These are phyloP conservation scores for Fusarium siculi DNA, from an alignment of 2,329 filamentous ascomycete genomes.

Conservation along the genomic window DNA sequence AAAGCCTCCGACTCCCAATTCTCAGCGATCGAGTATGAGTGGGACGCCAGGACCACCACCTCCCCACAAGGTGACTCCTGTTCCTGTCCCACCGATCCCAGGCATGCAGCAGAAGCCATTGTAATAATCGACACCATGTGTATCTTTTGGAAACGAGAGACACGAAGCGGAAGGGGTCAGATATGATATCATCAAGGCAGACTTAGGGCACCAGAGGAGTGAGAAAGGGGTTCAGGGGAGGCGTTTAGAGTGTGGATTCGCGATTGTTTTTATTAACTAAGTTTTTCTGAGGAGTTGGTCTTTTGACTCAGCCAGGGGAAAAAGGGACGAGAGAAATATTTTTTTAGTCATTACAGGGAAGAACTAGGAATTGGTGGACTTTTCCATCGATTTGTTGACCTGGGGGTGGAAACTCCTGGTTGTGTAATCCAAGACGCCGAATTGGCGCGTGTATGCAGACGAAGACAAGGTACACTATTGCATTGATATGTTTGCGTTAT, in stretches of 20 bases:
- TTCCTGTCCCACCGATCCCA: conserved; percentile 56
- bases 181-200: not conserved
- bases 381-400: conserved; percentile 11
- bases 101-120: conserved; percentile 49
- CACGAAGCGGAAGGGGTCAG: conserved; percentile 7
- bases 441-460: conserved; percentile 36
- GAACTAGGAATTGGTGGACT: conserved; percentile 4
- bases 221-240: conserved; percentile 24
- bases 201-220: conserved; percentile 1
- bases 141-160: conserved; percentile 17
- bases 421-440: conserved; percentile 34
- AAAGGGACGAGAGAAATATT: conserved; percentile 20
- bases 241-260: conserved; percentile 44
- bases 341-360: conserved; percentile 22
- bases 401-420: conserved; percentile 25
- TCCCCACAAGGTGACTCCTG: conserved; percentile 57
- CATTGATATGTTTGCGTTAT: conserved; percentile 9
- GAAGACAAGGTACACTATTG: conserved; percentile 21
- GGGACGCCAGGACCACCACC: conserved; percentile 50
- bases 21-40: conserved; percentile 47
- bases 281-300: conserved; percentile 34
- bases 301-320: conserved; percentile 31
- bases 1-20: conserved; percentile 52
- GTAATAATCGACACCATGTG: conserved; percentile 15
- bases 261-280: conserved; percentile 34